Evolutionary conservation across 495 filamentous ascomycete species (phyloP), one percentile per base, ranked within the genome.

Genomic region (Penicillium tannophilum): DNA sequence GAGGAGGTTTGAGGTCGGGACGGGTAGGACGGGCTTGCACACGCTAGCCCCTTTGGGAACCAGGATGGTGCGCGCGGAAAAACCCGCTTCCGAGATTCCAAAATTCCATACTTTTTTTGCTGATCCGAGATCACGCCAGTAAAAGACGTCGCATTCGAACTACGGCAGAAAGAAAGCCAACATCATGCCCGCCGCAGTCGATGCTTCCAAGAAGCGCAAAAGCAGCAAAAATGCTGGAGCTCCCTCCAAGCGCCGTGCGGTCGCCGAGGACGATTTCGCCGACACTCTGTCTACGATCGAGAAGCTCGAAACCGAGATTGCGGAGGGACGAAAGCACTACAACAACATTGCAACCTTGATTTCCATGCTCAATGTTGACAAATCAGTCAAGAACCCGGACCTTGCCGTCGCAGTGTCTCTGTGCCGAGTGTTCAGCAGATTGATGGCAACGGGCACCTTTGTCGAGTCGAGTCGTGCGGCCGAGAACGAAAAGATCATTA

Each of bases 331-430:
- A 58, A 90, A 90, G 69, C 81, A 96, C 71, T 97, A 94, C 80
- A 97, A 98, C 77, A 92, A 94, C 63, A 95, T 97, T 65, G 86
- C 86, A 9, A 86, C 78, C 1, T 73, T 98, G 42, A 77, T 95
- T 36, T 79, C 80, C 9, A 76, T 86, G 61, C 76, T 87, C 10
- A 76, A 83, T 70, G 70, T 75, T 23, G 72, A 82, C 17, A 71
- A 78, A 6, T 61, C 74, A 10, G 65, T 70, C 12, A 71, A 74
- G 24, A 73, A 75, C 10, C 76, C 76, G 3, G 74, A 80, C 59
- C 65, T 88, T 10, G 76, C 86, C 20, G 90, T 91, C 0, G 84
- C 88, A 0, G 88, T 96, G 17, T 85, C 92, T 2, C 78, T 98
- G 28, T 98, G 92, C 69, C 86, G 93, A 59, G 88, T 93, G n/a